Evolutionary conservation across 192 early-diverging fungal genomes (phyloP).

Genomic region (Allomyces macrogynus): DNA sequence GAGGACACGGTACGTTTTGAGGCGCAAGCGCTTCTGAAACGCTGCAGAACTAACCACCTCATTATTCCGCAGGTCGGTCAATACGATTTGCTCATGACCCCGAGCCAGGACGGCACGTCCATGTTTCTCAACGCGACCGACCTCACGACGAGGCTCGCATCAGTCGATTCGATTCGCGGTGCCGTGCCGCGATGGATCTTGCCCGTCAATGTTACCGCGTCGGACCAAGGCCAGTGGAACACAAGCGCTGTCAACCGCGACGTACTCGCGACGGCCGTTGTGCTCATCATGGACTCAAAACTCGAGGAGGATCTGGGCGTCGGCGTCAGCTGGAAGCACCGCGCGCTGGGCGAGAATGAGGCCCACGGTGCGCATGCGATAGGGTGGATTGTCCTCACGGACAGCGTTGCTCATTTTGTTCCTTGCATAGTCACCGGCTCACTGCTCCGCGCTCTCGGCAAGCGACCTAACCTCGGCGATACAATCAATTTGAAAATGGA

Average conservation of each 20-base stretch:
- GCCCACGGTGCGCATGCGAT: slow-evolving; percentile 4
- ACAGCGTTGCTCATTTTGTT: no score
- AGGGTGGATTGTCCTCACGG: no score
- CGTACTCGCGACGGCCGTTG: background rate
- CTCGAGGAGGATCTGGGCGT: slow-evolving; percentile 11
- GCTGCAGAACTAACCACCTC: no score
- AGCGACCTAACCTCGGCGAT: no score
- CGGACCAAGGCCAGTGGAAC: background rate
- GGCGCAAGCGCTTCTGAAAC: no score
- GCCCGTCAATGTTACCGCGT: slow-evolving; percentile 3
- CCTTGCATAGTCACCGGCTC: no score
- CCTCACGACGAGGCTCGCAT: slow-evolving; percentile 4
- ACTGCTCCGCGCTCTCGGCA: no score
- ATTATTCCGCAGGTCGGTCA: no score
- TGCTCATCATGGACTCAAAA: slow-evolving; percentile 8
- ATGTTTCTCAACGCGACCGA: slow-evolving; percentile 9
- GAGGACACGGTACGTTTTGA: slow-evolving; percentile 10
- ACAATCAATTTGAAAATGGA: no score
- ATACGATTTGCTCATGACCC: slow-evolving; percentile 8
- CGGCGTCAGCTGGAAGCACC: slow-evolving; percentile 10
- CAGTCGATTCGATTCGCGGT: background rate
- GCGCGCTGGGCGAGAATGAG: slow-evolving; percentile 8
- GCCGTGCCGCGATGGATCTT: slow-evolving; percentile 12
- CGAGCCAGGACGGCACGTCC: background rate
- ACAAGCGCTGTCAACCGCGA: background rate